Percentiles rank a stretch among this genome's conserved stretches.
These are phyloP conservation scores for Aquilaria malaccensis DNA, from an alignment of 345 rosid species.

Conservation along the genomic window DNA sequence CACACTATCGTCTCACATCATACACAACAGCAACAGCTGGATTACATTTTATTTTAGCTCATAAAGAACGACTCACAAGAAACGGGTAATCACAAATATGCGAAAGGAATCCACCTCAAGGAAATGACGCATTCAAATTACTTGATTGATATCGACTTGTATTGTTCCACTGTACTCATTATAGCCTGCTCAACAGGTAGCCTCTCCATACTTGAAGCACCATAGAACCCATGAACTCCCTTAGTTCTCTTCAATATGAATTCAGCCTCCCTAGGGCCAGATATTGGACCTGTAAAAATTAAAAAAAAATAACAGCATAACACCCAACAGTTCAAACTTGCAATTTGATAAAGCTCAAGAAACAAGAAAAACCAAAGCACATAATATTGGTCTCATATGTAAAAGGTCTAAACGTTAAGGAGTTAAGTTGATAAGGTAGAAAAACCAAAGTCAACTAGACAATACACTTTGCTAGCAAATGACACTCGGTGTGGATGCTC, in stretches of 20 bases:
- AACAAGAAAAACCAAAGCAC: too few relatives aligned
- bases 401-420: too few relatives aligned
- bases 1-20: too few relatives aligned
- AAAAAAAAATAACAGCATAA: background rate
- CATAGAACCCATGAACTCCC: slow-evolving; percentile 90
- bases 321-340: background rate
- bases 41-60: background rate
- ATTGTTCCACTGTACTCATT: slow-evolving; percentile 57
- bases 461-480: too few relatives aligned
- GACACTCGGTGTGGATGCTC: background rate
- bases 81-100: too few relatives aligned
- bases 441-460: too few relatives aligned
- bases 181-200: slow-evolving; percentile 85
- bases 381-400: too few relatives aligned
- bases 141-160: slow-evolving; percentile 60
- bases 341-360: background rate
- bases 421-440: too few relatives aligned
- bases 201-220: slow-evolving; percentile 98
- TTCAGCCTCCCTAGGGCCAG: slow-evolving; percentile 74
- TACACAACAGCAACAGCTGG: background rate
- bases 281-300: slow-evolving; percentile 64
- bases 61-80: too few relatives aligned
- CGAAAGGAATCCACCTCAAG: too few relatives aligned
- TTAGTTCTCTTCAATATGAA: slow-evolving; percentile 59
- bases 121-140: slow-evolving; percentile 17